Base-by-base conservation (phyloP, 495 filamentous ascomycete species). In the Aspergillus kassunensis region DNA sequence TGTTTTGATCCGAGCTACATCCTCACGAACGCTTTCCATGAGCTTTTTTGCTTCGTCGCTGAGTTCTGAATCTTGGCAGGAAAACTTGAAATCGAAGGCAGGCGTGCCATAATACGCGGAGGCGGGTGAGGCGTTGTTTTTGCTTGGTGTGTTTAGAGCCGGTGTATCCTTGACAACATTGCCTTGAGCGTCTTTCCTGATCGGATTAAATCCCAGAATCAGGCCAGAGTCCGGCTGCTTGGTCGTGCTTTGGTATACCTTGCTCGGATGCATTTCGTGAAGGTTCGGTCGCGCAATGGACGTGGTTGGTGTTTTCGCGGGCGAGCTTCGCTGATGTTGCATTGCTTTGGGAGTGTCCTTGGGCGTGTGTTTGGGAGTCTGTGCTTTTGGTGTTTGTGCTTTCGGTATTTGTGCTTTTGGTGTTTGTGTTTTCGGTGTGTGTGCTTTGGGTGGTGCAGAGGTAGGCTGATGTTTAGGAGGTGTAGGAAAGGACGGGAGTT, bases 251-350 rank as follows among this genome's bases (percentile, higher is more conserved):
- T 78, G 73, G 44, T 87, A 86, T 25, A 76, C 80, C 62, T 85
- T 85, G 77, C 81, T 87, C 33, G 88, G 88, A 60, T 91, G 88
- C 86, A 90, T 90, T 61, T 89, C 86, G 29, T 82, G 78, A 46
- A 72, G 73, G 37, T 83, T 68, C 4, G 85, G 81, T 49, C 72
- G 67, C 19, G 66, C 37, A 15, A 64, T 52, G 19, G 60, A 55
- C 11, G 66, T 74, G 13, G 69, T 75, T 23, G 79, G 79, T 2
- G 79, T 82, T 60, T 81, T 81, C 8, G 77, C 67, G 40, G 50
- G 33, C 34, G 35, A 45, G 53, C 55, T 51, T 21, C 48, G 43
- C 44, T 41, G 29, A n/a, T 16, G 13, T 15, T 50, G 30, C 48
- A 39, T 54, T 20, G 44, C 30, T 44, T 53, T 57, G 12, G 53